A percentile compares a stretch with the other conserved stretches of the same genome.
Conservation (phyloP, 2,329 filamentous ascomycete species). For the Bipolaris zeicola region DNA sequence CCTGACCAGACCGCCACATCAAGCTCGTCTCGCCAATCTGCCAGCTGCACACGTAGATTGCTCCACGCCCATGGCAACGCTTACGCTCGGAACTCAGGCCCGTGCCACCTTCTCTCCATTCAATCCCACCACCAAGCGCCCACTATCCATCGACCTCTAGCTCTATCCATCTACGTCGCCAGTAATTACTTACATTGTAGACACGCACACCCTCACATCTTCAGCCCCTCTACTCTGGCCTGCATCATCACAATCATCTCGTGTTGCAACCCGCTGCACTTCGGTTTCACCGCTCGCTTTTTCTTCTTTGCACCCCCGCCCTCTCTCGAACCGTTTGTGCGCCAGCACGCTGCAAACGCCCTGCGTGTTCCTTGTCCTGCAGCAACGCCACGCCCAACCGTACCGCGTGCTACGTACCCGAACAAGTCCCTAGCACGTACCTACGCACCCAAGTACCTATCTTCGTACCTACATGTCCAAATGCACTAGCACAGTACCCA, state of each 20-base stretch:
- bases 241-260: background rate
- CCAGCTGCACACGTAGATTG: conserved; percentile 14
- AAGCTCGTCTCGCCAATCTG: conserved; percentile 21
- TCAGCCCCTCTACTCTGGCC: background rate
- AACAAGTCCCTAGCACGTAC: background rate
- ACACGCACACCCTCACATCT: background rate
- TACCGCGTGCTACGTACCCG: conserved; percentile 9
- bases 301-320: conserved; percentile 4
- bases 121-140: background rate
- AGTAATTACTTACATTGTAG: no score
- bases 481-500: background rate
- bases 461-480: no score
- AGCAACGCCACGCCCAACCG: conserved; percentile 9
- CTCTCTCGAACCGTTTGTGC: background rate
- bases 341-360: conserved; percentile 2
- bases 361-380: conserved; percentile 3
- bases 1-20: background rate
- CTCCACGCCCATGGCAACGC: background rate
- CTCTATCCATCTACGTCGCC: no score
- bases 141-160: no score
- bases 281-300: conserved; percentile 3
- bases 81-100: conserved; percentile 17
- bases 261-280: conserved; percentile 1
- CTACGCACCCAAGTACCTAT: no score
- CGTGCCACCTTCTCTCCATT: conserved; percentile 12